phyloP scores from a whole-genome alignment of 2,329 filamentous ascomycete genomes.

The Epichloe baconii region DNA sequence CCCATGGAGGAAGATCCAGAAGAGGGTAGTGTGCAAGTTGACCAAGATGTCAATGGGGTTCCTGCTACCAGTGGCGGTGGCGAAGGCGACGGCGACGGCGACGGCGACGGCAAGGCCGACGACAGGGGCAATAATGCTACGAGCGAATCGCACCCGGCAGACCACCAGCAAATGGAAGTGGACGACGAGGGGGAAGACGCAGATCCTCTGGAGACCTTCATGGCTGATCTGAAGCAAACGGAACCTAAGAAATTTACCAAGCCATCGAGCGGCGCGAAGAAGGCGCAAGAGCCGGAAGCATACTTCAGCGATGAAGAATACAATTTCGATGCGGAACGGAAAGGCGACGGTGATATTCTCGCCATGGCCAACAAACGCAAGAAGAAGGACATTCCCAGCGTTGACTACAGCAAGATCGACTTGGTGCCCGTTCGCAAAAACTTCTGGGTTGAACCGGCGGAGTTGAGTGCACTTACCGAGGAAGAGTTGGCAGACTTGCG shows the following conservation, averaged over 20 bases:
- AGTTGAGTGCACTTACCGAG: slow-evolving; percentile 71
- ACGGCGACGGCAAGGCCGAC: slow-evolving; percentile 6
- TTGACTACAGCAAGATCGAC: slow-evolving; percentile 78
- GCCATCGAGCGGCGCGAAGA: slow-evolving; percentile 28
- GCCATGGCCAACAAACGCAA: slow-evolving; percentile 55
- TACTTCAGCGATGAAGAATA: slow-evolving; percentile 82
- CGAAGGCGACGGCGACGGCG: background rate
- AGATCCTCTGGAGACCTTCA: slow-evolving; percentile 94
- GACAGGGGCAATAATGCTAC: slow-evolving; percentile 2
- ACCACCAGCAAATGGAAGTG: slow-evolving; percentile 45
- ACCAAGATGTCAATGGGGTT: slow-evolving; percentile 12
- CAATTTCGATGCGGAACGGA: slow-evolving; percentile 35
- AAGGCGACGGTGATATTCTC: slow-evolving; percentile 34
- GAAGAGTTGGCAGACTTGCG: slow-evolving; percentile 72
- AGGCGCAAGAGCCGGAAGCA: slow-evolving; percentile 59
- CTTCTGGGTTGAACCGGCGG: slow-evolving; percentile 85
- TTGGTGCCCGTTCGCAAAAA: slow-evolving; percentile 81
- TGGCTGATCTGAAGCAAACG: slow-evolving; percentile 55
- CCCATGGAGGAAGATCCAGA: slow-evolving; percentile 22
- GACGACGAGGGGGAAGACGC: slow-evolving; percentile 54
- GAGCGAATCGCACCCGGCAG: slow-evolving; percentile 1
- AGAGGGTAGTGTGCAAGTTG: slow-evolving; percentile 14
- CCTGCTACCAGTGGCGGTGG: slow-evolving; percentile 3
- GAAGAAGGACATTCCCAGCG: slow-evolving; percentile 85
- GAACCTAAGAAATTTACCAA: slow-evolving; percentile 30